Conservation (phyloP, 1,284 basidiomycete species). For the Moesziomyces sp. region DNA sequence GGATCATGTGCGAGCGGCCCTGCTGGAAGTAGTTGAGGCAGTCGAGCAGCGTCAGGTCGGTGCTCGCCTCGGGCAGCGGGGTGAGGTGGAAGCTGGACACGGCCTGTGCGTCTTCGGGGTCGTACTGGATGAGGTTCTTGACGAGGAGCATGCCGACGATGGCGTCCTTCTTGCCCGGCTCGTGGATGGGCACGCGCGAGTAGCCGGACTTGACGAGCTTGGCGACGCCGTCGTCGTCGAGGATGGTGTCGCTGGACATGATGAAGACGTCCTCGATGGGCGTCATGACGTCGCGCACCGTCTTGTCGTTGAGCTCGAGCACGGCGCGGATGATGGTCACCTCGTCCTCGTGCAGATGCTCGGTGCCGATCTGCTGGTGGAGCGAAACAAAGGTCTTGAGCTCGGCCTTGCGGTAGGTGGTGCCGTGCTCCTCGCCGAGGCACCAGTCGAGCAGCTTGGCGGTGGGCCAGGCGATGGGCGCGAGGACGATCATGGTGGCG, state of each 20-base stretch:
- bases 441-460: slow-evolving; percentile 69
- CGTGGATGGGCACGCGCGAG: slow-evolving; percentile 91
- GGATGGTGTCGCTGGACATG: slow-evolving; percentile 78
- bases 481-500: slow-evolving; percentile 68
- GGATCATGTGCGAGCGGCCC: slow-evolving; percentile 88
- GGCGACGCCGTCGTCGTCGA: slow-evolving; percentile 81
- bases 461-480: slow-evolving; percentile 70
- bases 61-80: slow-evolving; percentile 88
- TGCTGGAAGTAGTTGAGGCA: slow-evolving; percentile 77
- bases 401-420: slow-evolving; percentile 70
- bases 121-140: slow-evolving; percentile 84
- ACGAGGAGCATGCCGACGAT: slow-evolving; percentile 86
- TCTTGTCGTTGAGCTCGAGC: slow-evolving; percentile 71
- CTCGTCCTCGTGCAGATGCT: slow-evolving; percentile 81
- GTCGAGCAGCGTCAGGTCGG: slow-evolving; percentile 77
- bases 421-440: slow-evolving; percentile 70
- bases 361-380: slow-evolving; percentile 83
- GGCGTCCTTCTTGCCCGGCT: slow-evolving; percentile 77
- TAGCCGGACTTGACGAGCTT: slow-evolving; percentile 77
- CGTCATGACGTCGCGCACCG: slow-evolving; percentile 76
- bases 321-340: slow-evolving; percentile 74
- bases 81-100: slow-evolving; percentile 73
- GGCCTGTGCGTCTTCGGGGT: slow-evolving; percentile 81
- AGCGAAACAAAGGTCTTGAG: slow-evolving; percentile 86
- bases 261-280: slow-evolving; percentile 79